These are phyloP conservation scores for Elsinoe necatrix DNA, from an alignment of 2,329 filamentous ascomycete genomes.

Conservation along the genomic window DNA sequence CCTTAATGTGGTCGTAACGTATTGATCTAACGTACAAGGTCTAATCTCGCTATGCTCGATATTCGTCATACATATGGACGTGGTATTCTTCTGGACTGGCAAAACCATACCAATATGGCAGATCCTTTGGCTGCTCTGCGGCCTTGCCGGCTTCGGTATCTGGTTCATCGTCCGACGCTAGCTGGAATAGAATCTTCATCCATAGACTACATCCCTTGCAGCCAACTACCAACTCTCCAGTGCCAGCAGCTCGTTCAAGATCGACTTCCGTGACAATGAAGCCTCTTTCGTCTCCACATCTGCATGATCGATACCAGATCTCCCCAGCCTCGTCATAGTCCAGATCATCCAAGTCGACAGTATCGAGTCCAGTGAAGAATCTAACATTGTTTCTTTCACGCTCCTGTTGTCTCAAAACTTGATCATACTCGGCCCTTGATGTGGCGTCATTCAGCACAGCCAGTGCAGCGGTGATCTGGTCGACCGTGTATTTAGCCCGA, in stretches of 20 bases:
- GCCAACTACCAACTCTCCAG: conserved; percentile 50
- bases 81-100: too few relatives aligned
- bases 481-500: conserved; percentile 38
- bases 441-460: conserved; percentile 41
- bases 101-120: too few relatives aligned
- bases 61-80: neutral
- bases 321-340: conserved; percentile 31
- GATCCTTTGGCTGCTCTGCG: neutral
- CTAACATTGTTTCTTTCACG: conserved; percentile 18
- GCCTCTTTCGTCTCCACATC: conserved; percentile 50
- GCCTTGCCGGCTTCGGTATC: too few relatives aligned
- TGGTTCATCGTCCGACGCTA: conserved; percentile 37
- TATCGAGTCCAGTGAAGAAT: conserved; percentile 45
- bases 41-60: neutral
- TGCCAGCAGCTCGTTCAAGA: conserved; percentile 42
- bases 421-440: conserved; percentile 43
- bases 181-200: conserved; percentile 52
- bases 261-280: conserved; percentile 49
- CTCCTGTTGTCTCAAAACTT: conserved; percentile 28
- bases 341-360: conserved; percentile 51
- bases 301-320: conserved; percentile 46
- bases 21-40: neutral
- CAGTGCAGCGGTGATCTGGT: conserved; percentile 53
- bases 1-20: neutral
- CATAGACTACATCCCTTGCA: conserved; percentile 57